Conservation (phyloP, 2,329 filamentous ascomycete genomes). For the Leptographium radiaticola region DNA sequence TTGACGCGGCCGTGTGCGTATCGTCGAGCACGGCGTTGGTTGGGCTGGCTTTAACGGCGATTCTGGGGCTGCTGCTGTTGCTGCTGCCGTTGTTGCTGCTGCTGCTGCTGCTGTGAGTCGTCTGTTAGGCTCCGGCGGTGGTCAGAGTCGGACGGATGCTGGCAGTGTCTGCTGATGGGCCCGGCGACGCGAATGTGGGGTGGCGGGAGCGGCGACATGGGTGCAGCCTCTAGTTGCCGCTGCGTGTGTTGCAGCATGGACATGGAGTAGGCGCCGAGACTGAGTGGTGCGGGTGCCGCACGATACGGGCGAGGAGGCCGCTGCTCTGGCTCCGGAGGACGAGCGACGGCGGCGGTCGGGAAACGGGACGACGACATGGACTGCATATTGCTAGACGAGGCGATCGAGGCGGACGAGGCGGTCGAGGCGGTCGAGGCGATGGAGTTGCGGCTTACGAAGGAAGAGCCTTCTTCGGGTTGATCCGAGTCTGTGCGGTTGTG, state of each 20-base stretch:
- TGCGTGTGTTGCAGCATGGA: constrained; percentile 54
- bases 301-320: not conserved
- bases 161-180: not conserved
- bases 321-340: no score
- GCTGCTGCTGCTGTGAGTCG: constrained; percentile 4
- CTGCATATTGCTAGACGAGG: no score
- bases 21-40: no score
- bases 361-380: no score
- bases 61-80: not conserved
- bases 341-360: no score
- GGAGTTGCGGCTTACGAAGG: not conserved
- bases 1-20: no score
- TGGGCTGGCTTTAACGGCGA: no score
- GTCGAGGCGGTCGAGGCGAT: not conserved
- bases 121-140: not conserved
- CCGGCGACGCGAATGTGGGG: constrained; percentile 7
- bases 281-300: constrained; percentile 11
- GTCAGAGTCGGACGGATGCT: no score
- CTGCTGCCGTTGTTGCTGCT: constrained; percentile 1
- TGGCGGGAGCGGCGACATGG: constrained; percentile 24
- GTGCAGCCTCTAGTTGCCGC: constrained; percentile 48
- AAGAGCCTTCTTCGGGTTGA: not conserved
- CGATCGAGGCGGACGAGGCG: not conserved
- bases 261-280: constrained; percentile 34
- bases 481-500: not conserved